A percentile compares a stretch with the other conserved stretches of the same genome.
Evolutionary conservation across 257 asterid species (phyloP).

Genomic region (Lantana camara): DNA sequence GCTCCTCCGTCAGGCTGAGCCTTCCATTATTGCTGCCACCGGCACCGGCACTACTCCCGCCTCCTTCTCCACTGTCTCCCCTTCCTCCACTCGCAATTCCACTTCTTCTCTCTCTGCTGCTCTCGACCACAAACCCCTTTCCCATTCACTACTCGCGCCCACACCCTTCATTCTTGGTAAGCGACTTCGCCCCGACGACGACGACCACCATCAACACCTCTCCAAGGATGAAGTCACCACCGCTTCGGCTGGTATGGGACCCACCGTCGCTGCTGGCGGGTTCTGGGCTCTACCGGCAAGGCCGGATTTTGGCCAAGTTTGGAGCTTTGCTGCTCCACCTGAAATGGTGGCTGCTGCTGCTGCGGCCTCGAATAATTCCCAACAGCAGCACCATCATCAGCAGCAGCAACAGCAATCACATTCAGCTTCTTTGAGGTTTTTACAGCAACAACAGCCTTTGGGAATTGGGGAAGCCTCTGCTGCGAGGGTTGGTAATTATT

Average conservation of each 20-base stretch:
- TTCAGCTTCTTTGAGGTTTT: conserved; percentile 64
- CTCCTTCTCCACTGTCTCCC: conserved; percentile 66
- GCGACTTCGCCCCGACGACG: conserved; percentile 72
- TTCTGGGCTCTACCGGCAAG: conserved; percentile 92
- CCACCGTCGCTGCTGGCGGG: conserved; percentile 60
- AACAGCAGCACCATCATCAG: too few species aligned
- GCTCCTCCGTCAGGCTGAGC: conserved; percentile 98
- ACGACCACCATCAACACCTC: conserved; percentile 45
- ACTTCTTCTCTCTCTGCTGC: conserved; percentile 42
- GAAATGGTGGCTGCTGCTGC: conserved; percentile 60
- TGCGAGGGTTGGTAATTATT: conserved; percentile 89
- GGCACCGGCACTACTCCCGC: conserved; percentile 97
- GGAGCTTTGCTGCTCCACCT: conserved; percentile 85
- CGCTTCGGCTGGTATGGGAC: conserved; percentile 41
- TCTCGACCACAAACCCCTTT: conserved; percentile 63
- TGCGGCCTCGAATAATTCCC: conserved; percentile 30
- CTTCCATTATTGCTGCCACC: conserved; percentile 92
- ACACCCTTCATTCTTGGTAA: conserved; percentile 91
- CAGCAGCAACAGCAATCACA: conserved; percentile 39
- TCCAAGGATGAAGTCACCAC: conserved; percentile 58
- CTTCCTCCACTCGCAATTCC: conserved; percentile 37
- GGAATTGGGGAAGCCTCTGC: conserved; percentile 94
- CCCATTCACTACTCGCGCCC: conserved; percentile 59
- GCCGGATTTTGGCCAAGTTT: conserved; percentile 84
- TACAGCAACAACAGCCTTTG: conserved; percentile 67